These are phyloP conservation scores for Chalciporus sphaerocephalus DNA, from an alignment of 768 basidiomycete genomes.

Conservation along the genomic window DNA sequence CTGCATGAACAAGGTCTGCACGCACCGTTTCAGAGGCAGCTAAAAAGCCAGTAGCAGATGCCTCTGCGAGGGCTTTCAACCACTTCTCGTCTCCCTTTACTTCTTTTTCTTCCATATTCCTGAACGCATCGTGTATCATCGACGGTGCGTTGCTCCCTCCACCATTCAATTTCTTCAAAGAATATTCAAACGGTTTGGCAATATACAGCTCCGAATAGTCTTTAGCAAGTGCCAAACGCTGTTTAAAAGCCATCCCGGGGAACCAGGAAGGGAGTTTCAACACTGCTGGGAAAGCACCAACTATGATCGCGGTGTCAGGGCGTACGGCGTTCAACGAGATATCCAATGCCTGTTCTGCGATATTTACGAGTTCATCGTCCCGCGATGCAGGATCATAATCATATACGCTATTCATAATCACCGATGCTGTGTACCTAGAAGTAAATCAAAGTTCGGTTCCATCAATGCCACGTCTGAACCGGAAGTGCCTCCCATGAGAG, in stretches of 20 bases:
- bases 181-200: slow-evolving; percentile 1
- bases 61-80: background rate
- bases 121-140: background rate
- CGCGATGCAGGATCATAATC: background rate
- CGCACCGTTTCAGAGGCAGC: slow-evolving; percentile 4
- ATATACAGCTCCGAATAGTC: background rate
- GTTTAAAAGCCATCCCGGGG: slow-evolving; percentile 9
- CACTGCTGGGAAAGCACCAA: background rate
- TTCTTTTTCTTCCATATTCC: background rate
- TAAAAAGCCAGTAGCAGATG: background rate
- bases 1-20: too few species aligned
- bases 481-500: too few species aligned
- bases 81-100: background rate
- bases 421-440: too few species aligned
- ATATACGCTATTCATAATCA: slow-evolving; percentile 4
- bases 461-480: too few species aligned
- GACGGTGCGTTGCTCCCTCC: background rate
- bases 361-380: background rate
- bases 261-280: slow-evolving; percentile 6
- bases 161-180: background rate
- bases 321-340: background rate
- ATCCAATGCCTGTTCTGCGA: background rate
- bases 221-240: background rate
- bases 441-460: too few species aligned
- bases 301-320: background rate